Evolutionary conservation across 306 rosid species (phyloP).

Genomic region (Delonix regia): DNA sequence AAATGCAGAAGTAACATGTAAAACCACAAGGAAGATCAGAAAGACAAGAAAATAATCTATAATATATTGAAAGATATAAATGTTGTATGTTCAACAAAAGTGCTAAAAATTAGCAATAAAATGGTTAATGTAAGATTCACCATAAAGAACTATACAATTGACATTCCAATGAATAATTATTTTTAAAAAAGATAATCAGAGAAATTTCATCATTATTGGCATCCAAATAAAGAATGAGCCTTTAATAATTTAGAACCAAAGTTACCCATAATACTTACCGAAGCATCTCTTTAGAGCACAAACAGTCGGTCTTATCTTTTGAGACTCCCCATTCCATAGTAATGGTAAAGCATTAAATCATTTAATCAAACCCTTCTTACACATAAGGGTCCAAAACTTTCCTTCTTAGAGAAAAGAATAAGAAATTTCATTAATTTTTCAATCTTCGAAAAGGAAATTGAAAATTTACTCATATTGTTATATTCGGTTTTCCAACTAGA

Average conservation of each 20-base stretch:
- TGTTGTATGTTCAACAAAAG: not conserved
- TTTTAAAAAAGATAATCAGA: not conserved
- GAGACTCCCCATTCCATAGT: constrained; percentile 12
- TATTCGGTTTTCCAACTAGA: not conserved
- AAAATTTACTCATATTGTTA: not conserved
- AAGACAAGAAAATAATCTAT: not conserved
- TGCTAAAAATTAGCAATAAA: not conserved
- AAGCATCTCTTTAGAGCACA: constrained; percentile 24
- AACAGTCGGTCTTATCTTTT: not conserved
- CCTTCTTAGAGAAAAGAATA: not conserved
- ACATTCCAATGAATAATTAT: not conserved
- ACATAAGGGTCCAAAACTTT: not conserved
- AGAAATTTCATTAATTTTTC: not conserved
- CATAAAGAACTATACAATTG: constrained; percentile 2
- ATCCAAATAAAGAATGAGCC: constrained; percentile 3
- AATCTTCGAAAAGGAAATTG: not conserved
- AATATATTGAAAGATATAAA: not conserved
- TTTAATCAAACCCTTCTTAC: constrained; percentile 7
- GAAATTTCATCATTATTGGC: constrained; percentile 10
- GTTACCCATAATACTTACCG: not conserved
- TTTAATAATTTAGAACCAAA: not conserved
- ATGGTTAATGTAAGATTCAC: constrained; percentile 23
- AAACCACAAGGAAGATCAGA: constrained; percentile 34
- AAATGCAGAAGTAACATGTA: constrained; percentile 31
- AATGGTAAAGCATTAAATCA: constrained; percentile 8